These are phyloP conservation scores for Metschnikowia aberdeeniae DNA, from an alignment of 805 yeast genomes.

Conservation along the genomic window DNA sequence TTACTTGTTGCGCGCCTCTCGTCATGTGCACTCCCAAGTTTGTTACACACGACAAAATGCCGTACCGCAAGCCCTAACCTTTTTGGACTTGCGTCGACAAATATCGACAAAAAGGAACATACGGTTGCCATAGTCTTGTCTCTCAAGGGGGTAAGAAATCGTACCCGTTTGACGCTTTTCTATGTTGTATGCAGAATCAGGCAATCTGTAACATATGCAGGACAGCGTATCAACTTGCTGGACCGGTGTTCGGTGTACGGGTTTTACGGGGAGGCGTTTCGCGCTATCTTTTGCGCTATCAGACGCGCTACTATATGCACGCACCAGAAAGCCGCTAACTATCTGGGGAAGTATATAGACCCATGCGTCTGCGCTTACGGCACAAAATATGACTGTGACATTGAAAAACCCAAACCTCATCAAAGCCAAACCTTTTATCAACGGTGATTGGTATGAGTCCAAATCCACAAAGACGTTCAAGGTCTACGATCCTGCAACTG, in stretches of 20 bases:
- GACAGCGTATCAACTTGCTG: no score
- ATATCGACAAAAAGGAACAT: no score
- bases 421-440: slow-evolving; percentile 31
- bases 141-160: no score
- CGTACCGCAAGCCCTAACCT: no score
- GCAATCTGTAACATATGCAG: no score
- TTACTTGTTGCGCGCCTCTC: background rate
- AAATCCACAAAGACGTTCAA: slow-evolving; percentile 35
- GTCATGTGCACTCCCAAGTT: background rate
- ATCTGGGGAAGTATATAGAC: slow-evolving; percentile 1
- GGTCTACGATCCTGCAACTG: slow-evolving; percentile 41
- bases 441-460: slow-evolving; percentile 38
- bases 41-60: no score
- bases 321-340: slow-evolving; percentile 1
- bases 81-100: no score
- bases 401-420: slow-evolving; percentile 35
- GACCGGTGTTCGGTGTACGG: background rate
- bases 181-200: no score
- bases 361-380: background rate
- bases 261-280: background rate
- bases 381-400: slow-evolving; percentile 13
- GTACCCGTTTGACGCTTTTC: no score
- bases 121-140: no score
- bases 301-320: background rate
- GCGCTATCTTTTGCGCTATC: slow-evolving; percentile 5